Evolutionary conservation across 495 filamentous ascomycete genomes (phyloP).

Genomic region (Talaromyces proteolyticus): DNA sequence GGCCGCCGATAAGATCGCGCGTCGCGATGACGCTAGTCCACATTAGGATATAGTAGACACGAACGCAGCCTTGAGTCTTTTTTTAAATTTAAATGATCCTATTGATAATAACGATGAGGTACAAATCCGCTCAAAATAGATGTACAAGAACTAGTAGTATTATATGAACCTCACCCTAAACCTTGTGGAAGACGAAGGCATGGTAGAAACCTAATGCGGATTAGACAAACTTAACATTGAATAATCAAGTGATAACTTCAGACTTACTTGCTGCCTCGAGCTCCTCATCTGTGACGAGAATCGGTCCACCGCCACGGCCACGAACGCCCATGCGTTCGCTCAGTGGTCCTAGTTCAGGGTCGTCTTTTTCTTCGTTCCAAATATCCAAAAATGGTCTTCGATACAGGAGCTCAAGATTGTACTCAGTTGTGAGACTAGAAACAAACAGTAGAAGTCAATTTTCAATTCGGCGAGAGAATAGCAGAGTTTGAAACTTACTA

Average conservation of each 20-base stretch:
- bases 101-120: too few relatives aligned
- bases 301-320: conserved; percentile 56
- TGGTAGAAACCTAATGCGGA: conserved; percentile 61
- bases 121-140: too few relatives aligned
- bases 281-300: conserved; percentile 72
- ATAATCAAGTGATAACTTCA: not conserved
- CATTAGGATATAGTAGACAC: not conserved
- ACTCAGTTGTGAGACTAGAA: conserved; percentile 75
- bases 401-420: conserved; percentile 91
- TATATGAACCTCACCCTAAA: too few relatives aligned
- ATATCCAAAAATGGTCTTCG: conserved; percentile 84
- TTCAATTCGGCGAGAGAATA: not conserved
- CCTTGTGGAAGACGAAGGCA: conserved; percentile 92
- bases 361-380: conserved; percentile 84
- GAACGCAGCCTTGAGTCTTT: not conserved
- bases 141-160: too few relatives aligned
- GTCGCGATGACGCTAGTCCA: conserved; percentile 2
- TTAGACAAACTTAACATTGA: not conserved
- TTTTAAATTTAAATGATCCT: too few relatives aligned
- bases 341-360: conserved; percentile 68
- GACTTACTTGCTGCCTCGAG: conserved; percentile 75
- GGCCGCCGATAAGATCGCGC: conserved; percentile 3
- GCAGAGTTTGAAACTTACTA: conserved; percentile 35
- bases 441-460: conserved; percentile 13
- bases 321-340: conserved; percentile 93